Conservation (phyloP, 805 yeast species). For the Candida quercuum region DNA sequence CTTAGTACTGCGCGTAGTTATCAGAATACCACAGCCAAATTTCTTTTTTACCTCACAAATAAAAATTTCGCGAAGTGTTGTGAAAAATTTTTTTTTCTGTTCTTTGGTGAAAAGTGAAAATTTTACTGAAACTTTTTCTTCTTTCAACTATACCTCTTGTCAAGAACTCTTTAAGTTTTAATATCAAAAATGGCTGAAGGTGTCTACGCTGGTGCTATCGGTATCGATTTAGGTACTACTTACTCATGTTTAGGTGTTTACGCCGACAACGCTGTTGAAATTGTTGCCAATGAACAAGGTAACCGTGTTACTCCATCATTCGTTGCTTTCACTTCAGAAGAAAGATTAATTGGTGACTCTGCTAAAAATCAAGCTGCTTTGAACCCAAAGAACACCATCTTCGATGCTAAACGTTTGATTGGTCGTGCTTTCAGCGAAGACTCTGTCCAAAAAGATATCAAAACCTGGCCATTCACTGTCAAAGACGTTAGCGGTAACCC, state of each 20-base stretch:
- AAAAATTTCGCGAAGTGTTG: constrained; percentile 1
- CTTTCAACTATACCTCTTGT: constrained; percentile 5
- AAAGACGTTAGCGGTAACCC: constrained; percentile 62
- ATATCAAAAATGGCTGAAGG: constrained; percentile 80
- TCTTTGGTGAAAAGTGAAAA: constrained; percentile 16
- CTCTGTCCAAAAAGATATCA: constrained; percentile 81
- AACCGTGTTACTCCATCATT: constrained; percentile 81
- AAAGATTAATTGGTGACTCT: constrained; percentile 78
- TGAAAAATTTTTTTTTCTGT: constrained; percentile 13
- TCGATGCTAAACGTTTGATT: constrained; percentile 79
- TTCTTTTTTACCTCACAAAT: constrained; percentile 5
- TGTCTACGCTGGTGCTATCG: constrained; percentile 99
- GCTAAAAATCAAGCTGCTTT: constrained; percentile 82
- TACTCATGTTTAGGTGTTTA: constrained; percentile 77
- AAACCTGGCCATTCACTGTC: constrained; percentile 83
- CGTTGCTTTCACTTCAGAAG: constrained; percentile 75
- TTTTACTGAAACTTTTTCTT: constrained; percentile 14
- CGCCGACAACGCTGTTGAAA: constrained; percentile 65
- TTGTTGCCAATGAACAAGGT: constrained; percentile 81
- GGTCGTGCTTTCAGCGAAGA: constrained; percentile 75
- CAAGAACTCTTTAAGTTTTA: constrained; percentile 6
- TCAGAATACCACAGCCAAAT: constrained; percentile 14
- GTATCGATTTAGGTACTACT: constrained; percentile 96
- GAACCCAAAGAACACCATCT: constrained; percentile 72
- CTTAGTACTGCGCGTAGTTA: constrained; percentile 4